Evolutionary conservation across 2,329 filamentous ascomycete genomes (phyloP).

Genomic region (Didymella sp.): DNA sequence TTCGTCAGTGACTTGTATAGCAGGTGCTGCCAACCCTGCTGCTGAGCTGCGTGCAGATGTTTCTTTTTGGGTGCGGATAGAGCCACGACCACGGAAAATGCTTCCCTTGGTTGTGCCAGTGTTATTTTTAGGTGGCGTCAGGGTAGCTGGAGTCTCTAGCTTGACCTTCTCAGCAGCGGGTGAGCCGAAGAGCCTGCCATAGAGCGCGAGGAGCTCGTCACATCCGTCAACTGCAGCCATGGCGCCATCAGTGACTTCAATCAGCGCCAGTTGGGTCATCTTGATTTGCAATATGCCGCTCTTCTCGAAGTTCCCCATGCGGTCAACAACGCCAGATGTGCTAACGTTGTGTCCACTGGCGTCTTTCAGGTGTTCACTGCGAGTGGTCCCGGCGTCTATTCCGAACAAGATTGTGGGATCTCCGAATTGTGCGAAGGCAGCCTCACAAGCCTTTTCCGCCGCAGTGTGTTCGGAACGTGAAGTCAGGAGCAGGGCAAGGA

Average conservation of each 20-base stretch:
- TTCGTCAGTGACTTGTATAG: slow-evolving; percentile 79
- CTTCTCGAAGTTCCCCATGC: slow-evolving; percentile 84
- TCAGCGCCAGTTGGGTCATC: slow-evolving; percentile 87
- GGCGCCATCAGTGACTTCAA: slow-evolving; percentile 83
- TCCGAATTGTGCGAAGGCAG: slow-evolving; percentile 88
- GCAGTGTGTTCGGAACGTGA: slow-evolving; percentile 84
- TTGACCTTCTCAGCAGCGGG: slow-evolving; percentile 49
- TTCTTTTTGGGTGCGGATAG: slow-evolving; percentile 26
- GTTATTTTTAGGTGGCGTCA: slow-evolving; percentile 64
- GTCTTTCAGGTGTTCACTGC: slow-evolving; percentile 71
- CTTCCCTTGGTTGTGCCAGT: slow-evolving; percentile 76
- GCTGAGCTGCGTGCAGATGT: slow-evolving; percentile 29
- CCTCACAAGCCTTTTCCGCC: slow-evolving; percentile 83
- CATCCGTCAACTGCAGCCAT: slow-evolving; percentile 87
- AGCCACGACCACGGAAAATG: slow-evolving; percentile 69
- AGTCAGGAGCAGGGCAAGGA: slow-evolving; percentile 84
- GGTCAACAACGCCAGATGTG: slow-evolving; percentile 68
- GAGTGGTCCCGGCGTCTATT: slow-evolving; percentile 58
- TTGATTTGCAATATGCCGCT: slow-evolving; percentile 90
- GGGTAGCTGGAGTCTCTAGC: slow-evolving; percentile 54
- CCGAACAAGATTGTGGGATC: slow-evolving; percentile 73
- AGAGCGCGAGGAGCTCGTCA: slow-evolving; percentile 82
- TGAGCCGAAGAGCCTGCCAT: slow-evolving; percentile 79
- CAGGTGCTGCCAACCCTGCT: slow-evolving; percentile 59
- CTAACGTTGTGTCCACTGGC: slow-evolving; percentile 24